Conservation (phyloP, 768 basidiomycete species). For the Xerocomellus amylosporus region DNA sequence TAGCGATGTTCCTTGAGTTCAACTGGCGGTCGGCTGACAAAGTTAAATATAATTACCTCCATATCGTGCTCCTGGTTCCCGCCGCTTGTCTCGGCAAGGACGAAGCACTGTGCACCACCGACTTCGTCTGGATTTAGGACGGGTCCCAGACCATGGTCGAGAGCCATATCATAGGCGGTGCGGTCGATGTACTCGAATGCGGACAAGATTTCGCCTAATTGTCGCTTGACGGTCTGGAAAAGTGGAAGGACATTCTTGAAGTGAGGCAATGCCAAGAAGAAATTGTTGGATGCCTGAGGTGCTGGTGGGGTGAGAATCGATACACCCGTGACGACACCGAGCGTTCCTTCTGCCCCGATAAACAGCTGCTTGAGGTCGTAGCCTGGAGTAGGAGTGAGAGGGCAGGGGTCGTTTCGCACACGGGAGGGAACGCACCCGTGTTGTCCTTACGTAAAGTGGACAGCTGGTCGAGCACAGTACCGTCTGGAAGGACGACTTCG, state of each 20-base stretch:
- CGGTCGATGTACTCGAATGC: slow-evolving; percentile 97
- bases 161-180: slow-evolving; percentile 77
- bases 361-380: slow-evolving; percentile 98
- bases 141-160: slow-evolving; percentile 78
- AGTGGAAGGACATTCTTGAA: slow-evolving; percentile 87
- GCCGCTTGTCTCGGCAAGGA: slow-evolving; percentile 93
- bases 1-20: background rate
- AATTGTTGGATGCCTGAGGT: slow-evolving; percentile 82
- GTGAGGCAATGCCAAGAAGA: slow-evolving; percentile 83
- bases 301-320: slow-evolving; percentile 89
- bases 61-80: slow-evolving; percentile 91
- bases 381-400: slow-evolving; percentile 46
- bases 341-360: slow-evolving; percentile 95
- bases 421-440: slow-evolving; percentile 58
- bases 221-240: slow-evolving; percentile 74
- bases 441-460: slow-evolving; percentile 96
- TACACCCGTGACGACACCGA: slow-evolving; percentile 92
- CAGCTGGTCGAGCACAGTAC: slow-evolving; percentile 84
- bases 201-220: slow-evolving; percentile 91
- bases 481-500: slow-evolving; percentile 94
- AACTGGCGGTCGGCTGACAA: slow-evolving; percentile 8
- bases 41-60: slow-evolving; percentile 52
- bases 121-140: slow-evolving; percentile 73
- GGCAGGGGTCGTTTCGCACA: background rate
- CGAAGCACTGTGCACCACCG: slow-evolving; percentile 80